Evolutionary conservation across 2,329 filamentous ascomycete species (phyloP), one percentile per base, ranked within the genome.

Genomic region (Trichoderma sp.): DNA sequence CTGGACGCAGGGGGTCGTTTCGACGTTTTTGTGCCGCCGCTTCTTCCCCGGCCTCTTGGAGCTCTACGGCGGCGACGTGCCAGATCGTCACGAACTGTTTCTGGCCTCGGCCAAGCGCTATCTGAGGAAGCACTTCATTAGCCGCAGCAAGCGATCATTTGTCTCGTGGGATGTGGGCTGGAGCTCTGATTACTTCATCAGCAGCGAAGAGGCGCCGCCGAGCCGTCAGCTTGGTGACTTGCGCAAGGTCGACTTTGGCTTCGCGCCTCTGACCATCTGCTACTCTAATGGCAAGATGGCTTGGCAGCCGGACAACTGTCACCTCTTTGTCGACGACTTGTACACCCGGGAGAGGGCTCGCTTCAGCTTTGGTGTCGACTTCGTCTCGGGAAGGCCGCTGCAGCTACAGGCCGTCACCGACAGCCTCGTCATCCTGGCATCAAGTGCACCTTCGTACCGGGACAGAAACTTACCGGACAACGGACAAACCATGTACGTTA

Each of bases 31-130:
- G 6, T 79, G 80, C 53, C 77, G 76, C 5, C 74, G 73, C 27
- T 80, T 83, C 64, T 83, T 82, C 33, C 80, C 81, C 0, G 82
- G 81, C 0, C 75, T 83, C 6, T 35, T 79, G 9, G 78, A 81
- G 29, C 66, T 74, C 0, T 71, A 78, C 50, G 63, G 35, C 14
- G 14, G 38, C n/a, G 31, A 67, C n/a, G n/a, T 74, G 45, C 60
- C 72, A 7, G 73, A 76, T 11, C 75, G 71, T 75, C 75, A 12
- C 65, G 65, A 56, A 5, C 66, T 81, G 6, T 81, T 80, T 24
- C 41, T 77, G 2, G 24, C 66, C 6, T 69, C 75, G n/a, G 31
- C 77, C 1, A 72, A 69, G 38, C 67, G 56, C 16, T 78, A 79
- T 3, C 66, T 77, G 11, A 77, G 77, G 29, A 76, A 71, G 71